These are phyloP conservation scores for Talaromyces sp. DNA, from an alignment of 2,329 filamentous ascomycete genomes.

Conservation along the genomic window DNA sequence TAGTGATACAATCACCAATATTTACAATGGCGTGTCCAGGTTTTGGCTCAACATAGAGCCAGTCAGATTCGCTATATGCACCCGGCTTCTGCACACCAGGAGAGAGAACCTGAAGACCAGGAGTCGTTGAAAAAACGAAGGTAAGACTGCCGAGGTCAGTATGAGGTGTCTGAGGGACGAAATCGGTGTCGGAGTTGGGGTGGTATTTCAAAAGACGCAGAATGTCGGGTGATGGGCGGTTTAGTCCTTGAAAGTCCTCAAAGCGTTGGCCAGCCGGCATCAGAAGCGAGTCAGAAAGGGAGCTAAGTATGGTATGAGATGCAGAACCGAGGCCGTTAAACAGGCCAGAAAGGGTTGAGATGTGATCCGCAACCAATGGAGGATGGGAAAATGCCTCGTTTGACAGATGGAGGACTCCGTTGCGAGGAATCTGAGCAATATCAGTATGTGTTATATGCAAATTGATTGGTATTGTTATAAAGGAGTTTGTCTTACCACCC, in stretches of 20 bases:
- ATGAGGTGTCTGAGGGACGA: not conserved
- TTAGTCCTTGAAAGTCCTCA: slow-evolving; percentile 1
- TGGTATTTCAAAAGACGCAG: not conserved
- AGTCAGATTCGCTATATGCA: slow-evolving; percentile 7
- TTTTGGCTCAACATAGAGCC: slow-evolving; percentile 4
- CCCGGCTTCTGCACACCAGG: not conserved
- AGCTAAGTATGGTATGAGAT: not conserved
- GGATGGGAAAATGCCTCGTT: slow-evolving; percentile 5
- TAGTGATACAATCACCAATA: not conserved
- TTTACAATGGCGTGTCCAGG: slow-evolving; percentile 7
- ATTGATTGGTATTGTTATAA: not conserved
- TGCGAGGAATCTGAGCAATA: not conserved
- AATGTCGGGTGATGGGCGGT: slow-evolving; percentile 4
- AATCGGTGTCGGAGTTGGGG: not conserved
- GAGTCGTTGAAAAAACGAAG: slow-evolving; percentile 15
- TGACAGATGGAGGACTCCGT: slow-evolving; percentile 1
- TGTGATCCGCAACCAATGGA: not conserved
- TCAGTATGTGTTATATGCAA: not conserved
- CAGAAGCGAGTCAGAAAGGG: slow-evolving; percentile 1
- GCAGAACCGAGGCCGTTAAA: not conserved
- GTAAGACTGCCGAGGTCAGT: slow-evolving; percentile 3
- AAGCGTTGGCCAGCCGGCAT: slow-evolving; percentile 1
- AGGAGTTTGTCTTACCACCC: slow-evolving; percentile 1
- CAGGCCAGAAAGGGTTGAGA: not conserved
- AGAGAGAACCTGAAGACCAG: slow-evolving; percentile 22